These are phyloP conservation scores for Saprolegnia diclina DNA, from an alignment of 352 stramenopile species.

Conservation along the genomic window DNA sequence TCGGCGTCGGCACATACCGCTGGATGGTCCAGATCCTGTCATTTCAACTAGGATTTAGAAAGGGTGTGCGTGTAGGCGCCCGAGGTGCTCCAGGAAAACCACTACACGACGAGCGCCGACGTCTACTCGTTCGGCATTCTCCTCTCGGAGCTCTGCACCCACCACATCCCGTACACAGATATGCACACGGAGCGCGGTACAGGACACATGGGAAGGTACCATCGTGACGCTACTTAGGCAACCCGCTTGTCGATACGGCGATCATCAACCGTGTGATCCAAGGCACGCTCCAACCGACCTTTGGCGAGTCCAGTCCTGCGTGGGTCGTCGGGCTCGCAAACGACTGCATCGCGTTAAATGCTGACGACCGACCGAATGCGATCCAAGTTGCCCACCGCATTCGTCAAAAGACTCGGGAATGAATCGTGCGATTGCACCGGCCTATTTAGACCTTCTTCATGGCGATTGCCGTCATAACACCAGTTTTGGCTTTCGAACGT, in stretches of 20 bases:
- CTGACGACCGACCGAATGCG: conserved; percentile 6
- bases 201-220: not conserved
- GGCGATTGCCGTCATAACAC: too few relatives aligned
- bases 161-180: not conserved
- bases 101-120: not conserved
- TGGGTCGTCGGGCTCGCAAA: not conserved
- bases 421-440: too few relatives aligned
- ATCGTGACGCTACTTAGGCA: not conserved
- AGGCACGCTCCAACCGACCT: not conserved
- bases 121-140: conserved; percentile 8
- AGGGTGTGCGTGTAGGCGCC: not conserved
- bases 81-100: not conserved
- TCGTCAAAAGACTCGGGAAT: too few relatives aligned
- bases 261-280: conserved; percentile 12
- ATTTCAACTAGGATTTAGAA: not conserved
- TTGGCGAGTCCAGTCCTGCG: not conserved
- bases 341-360: not conserved
- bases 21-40: conserved; percentile 13
- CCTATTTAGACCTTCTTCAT: too few relatives aligned
- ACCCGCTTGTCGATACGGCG: conserved; percentile 6
- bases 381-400: not conserved
- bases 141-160: not conserved
- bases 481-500: too few relatives aligned
- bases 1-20: conserved; percentile 22
- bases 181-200: not conserved